These are phyloP conservation scores for Ogataea saltuana DNA, from an alignment of 805 yeast genomes.

Conservation along the genomic window DNA sequence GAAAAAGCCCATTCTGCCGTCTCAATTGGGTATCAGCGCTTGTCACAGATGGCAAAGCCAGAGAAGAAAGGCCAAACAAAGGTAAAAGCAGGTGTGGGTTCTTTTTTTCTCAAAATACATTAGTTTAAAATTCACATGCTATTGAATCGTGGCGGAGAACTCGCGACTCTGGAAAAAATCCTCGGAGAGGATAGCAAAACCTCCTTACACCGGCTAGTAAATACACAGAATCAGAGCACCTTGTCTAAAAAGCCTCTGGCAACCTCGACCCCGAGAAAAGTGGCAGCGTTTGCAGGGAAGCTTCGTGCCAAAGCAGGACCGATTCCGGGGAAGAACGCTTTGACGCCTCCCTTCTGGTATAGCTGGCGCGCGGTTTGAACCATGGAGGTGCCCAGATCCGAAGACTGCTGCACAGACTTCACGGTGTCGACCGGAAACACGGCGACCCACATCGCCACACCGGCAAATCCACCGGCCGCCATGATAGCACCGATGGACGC, in stretches of 20 bases:
- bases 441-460: conserved; percentile 95
- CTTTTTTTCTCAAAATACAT: not conserved
- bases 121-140: not conserved
- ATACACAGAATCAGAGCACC: conserved; percentile 6
- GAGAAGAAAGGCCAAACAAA: not conserved
- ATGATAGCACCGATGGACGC: conserved; percentile 74
- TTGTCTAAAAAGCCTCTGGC: conserved; percentile 41
- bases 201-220: not conserved
- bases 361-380: conserved; percentile 65
- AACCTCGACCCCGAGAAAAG: conserved; percentile 92
- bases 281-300: conserved; percentile 99
- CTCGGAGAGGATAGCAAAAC: not conserved
- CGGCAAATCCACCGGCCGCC: conserved; percentile 93
- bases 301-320: conserved; percentile 94
- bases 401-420: conserved; percentile 78
- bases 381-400: conserved; percentile 55
- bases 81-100: not conserved
- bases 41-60: not conserved
- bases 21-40: too few species aligned
- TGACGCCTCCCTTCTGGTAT: conserved; percentile 75
- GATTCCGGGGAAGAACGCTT: conserved; percentile 95
- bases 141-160: too few species aligned
- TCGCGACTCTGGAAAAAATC: too few species aligned
- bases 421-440: conserved; percentile 97
- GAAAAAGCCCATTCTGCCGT: conserved; percentile 45